phyloP scores from a whole-genome alignment of 257 asterid species.

The Petunia secreta region DNA sequence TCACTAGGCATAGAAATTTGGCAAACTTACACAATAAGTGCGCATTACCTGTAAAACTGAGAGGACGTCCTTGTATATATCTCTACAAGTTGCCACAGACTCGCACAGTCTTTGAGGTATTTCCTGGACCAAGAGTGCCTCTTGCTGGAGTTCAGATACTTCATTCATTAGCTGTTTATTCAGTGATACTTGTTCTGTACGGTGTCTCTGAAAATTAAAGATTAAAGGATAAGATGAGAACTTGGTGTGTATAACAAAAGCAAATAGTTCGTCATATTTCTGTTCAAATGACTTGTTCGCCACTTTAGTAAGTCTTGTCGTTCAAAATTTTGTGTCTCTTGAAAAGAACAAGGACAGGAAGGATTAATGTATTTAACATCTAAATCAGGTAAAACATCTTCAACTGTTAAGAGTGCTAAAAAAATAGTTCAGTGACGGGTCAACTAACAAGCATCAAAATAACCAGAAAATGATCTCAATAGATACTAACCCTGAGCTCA shows the following conservation, averaged over 20 bases:
- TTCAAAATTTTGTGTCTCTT: background rate
- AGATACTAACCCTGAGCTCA: conserved; percentile 65
- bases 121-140: conserved; percentile 48
- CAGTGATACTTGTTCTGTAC: conserved; percentile 52
- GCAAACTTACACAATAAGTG: conserved; percentile 20
- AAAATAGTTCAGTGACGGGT: background rate
- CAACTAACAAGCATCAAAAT: conserved; percentile 11
- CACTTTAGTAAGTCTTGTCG: background rate
- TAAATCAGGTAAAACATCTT: background rate
- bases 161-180: conserved; percentile 58
- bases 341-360: conserved; percentile 14
- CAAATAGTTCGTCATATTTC: background rate
- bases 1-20: conserved; percentile 9
- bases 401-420: background rate
- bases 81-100: conserved; percentile 65
- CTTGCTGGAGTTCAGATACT: conserved; percentile 62
- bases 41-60: conserved; percentile 63
- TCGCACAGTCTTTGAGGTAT: conserved; percentile 61
- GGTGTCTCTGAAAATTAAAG: conserved; percentile 54
- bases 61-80: conserved; percentile 54
- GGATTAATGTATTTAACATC: conserved; percentile 15
- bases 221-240: conserved; percentile 27
- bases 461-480: background rate
- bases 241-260: background rate
- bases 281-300: background rate